A percentile compares a stretch with the other conserved stretches of the same genome.
phyloP scores from a whole-genome alignment of 2,329 filamentous ascomycete genomes.

The Colletotrichum cereale region DNA sequence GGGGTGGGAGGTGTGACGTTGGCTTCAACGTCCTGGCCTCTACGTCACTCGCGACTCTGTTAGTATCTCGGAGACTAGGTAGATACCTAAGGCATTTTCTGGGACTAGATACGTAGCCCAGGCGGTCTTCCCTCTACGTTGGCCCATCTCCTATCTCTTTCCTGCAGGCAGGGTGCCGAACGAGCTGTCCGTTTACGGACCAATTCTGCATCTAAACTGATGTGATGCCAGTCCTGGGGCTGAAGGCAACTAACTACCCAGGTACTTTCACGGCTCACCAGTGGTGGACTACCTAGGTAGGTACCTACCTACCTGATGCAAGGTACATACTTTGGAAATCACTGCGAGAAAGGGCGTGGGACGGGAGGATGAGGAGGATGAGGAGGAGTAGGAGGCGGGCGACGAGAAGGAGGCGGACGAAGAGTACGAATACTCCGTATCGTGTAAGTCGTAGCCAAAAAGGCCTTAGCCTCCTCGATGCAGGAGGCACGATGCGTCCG shows the following conservation, averaged over 20 bases:
- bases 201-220: background rate
- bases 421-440: background rate
- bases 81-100: background rate
- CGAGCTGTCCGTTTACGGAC: background rate
- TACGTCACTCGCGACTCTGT: constrained; percentile 8
- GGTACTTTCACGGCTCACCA: too few species aligned
- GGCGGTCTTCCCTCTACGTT: background rate
- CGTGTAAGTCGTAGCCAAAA: background rate
- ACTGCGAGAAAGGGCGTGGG: background rate
- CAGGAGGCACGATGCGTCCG: background rate
- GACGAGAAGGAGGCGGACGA: background rate
- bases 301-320: background rate
- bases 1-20: background rate
- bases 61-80: background rate
- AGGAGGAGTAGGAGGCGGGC: too few species aligned
- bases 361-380: too few species aligned
- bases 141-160: too few species aligned
- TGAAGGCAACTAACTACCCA: background rate
- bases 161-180: background rate
- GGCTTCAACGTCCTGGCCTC: background rate
- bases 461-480: background rate
- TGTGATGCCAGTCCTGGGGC: background rate
- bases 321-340: background rate
- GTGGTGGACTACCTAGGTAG: too few species aligned
- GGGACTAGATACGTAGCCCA: background rate